phyloP scores from a whole-genome alignment of 1,139 yeast species.

The Geotrichum histeridarum region DNA sequence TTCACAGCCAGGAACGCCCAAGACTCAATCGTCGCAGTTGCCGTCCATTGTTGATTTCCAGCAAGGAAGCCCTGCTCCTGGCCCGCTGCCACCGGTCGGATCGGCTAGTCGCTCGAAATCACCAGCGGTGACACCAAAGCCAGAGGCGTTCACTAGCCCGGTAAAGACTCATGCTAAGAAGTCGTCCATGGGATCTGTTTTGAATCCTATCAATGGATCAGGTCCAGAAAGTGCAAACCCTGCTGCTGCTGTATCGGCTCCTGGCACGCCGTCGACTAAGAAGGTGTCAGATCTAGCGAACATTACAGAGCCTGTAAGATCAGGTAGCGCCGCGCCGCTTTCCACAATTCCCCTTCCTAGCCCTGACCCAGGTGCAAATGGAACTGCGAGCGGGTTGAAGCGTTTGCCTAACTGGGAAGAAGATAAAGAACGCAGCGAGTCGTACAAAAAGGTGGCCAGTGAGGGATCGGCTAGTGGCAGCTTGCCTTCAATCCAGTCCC shows the following conservation, averaged over 20 bases:
- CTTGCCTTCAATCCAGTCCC: not conserved
- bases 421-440: conserved; percentile 10
- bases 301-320: conserved; percentile 7
- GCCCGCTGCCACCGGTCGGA: not conserved
- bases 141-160: not conserved
- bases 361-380: not conserved
- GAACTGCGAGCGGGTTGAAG: conserved; percentile 5
- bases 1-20: not conserved
- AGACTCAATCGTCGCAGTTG: conserved; percentile 1
- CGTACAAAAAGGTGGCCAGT: conserved; percentile 8
- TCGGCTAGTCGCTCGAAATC: not conserved
- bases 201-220: not conserved
- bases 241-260: conserved; percentile 2
- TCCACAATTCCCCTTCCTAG: not conserved
- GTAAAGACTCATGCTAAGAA: not conserved
- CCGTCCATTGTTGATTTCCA: conserved; percentile 5
- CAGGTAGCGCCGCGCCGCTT: conserved; percentile 7
- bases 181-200: not conserved
- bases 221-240: not conserved
- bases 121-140: not conserved
- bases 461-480: not conserved
- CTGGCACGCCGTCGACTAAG: conserved; percentile 4
- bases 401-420: conserved; percentile 18
- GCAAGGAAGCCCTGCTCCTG: not conserved
- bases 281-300: conserved; percentile 1